Percentiles rank a stretch among this genome's conserved stretches.
phyloP scores from a whole-genome alignment of 805 yeast species.

The Ogataea paradorogensis region DNA sequence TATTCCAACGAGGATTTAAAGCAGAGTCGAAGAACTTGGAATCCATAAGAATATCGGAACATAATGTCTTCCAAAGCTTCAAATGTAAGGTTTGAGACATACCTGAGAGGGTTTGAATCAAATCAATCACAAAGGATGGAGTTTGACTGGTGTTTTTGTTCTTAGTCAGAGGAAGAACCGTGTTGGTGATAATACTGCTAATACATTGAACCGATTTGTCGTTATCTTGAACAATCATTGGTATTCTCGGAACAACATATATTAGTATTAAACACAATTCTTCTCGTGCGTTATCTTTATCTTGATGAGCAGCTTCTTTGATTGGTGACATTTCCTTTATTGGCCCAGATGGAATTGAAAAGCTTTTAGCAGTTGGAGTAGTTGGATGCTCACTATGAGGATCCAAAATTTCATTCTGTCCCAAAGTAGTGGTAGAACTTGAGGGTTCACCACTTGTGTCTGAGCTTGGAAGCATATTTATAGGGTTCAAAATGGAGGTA shows the following conservation, averaged over 20 bases:
- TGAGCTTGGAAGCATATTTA: slow-evolving; percentile 21
- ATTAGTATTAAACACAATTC: slow-evolving; percentile 44
- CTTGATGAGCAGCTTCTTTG: slow-evolving; percentile 10
- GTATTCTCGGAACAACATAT: slow-evolving; percentile 39
- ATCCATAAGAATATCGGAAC: slow-evolving; percentile 67
- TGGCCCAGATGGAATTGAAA: slow-evolving; percentile 3
- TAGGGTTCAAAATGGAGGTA: slow-evolving; percentile 22
- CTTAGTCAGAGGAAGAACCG: slow-evolving; percentile 53
- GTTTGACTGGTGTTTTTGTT: slow-evolving; percentile 38
- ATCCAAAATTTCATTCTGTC: not conserved
- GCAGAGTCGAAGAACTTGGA: slow-evolving; percentile 46
- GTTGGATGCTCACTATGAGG: not conserved
- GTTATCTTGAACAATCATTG: slow-evolving; percentile 46
- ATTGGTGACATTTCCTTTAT: slow-evolving; percentile 13
- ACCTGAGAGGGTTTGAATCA: slow-evolving; percentile 38
- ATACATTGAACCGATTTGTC: slow-evolving; percentile 58
- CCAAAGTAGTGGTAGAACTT: slow-evolving; percentile 1
- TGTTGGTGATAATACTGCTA: slow-evolving; percentile 49
- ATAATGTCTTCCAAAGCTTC: slow-evolving; percentile 61
- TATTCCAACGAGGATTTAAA: slow-evolving; percentile 47
- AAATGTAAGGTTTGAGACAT: slow-evolving; percentile 36
- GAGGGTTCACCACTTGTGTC: slow-evolving; percentile 7
- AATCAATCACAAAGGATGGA: slow-evolving; percentile 40
- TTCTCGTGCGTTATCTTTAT: slow-evolving; percentile 35
- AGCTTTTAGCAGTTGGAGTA: slow-evolving; percentile 2